Base-by-base conservation (phyloP, 345 rosid genomes). In the Balakata baccata region DNA sequence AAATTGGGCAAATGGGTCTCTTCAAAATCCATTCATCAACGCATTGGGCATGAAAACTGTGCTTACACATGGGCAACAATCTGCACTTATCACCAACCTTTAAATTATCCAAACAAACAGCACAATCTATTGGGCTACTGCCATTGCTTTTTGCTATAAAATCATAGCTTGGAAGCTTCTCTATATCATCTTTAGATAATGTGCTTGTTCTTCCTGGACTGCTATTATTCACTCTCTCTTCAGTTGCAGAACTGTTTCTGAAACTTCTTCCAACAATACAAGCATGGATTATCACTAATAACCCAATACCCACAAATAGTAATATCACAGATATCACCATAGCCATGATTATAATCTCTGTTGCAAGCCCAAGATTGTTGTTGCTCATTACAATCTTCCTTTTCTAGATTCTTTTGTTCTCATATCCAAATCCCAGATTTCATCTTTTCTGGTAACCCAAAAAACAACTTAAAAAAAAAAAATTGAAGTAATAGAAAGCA, bases 11-110 rank as follows among this genome's bases (percentile, higher is more conserved):
- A 46, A 75, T 81, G 51, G 91, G 87, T 58, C 72, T 82, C 83
- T 79, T 86, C 78, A 87, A 11, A 59, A 86, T 85, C 91, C 91
- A 87, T 0, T 72, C 68, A 77, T 89, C 91, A 17, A 89, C 79
- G 52, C 89, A 86, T 25, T 80, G 64, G 3, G 87, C 83, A 60
- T 87, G 94, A 67, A 89, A 89, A 73, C 87, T 86, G 70, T 89
- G 91, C 18, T 56, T 82, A 69, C 91, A 87, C 0, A 75, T 10
- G 0, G 93, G 91, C 84, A 87, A 34, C 62, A 79, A 25, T 78
- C 91, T 77, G 61, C 93, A 87, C 80, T 76, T 87, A 10, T 89
- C 89, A 11, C 89, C 93, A 23, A 57, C 63, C 77, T 81, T 79
- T 79, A 86, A 85, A 68, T 69, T 78, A 7, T 87, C 91, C 81